These are phyloP conservation scores for Colletotrichum endophyticum DNA, from an alignment of 2,329 filamentous ascomycete species.

Conservation along the genomic window DNA sequence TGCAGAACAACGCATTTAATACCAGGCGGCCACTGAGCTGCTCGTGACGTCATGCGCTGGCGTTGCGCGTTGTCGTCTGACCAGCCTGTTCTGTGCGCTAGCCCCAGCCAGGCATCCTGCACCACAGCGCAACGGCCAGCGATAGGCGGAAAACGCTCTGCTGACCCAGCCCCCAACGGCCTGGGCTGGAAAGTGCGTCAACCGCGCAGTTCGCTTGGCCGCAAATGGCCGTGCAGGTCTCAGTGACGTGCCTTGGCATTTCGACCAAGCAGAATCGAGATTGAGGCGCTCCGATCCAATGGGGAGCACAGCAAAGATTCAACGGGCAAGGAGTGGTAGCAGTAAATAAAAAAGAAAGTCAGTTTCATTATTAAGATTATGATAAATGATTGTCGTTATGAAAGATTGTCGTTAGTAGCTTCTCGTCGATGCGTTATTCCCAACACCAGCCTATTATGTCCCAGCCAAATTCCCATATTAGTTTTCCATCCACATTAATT, in stretches of 20 bases:
- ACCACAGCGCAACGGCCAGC: not conserved
- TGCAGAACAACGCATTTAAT: not conserved
- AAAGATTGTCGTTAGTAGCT: not conserved
- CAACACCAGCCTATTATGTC: not conserved
- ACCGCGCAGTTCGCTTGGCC: not conserved
- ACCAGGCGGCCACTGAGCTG: not conserved
- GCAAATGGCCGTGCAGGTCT: not conserved
- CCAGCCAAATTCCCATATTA: not conserved
- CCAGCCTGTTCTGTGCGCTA: not conserved
- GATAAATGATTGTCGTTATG: not conserved
- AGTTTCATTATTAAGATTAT: not conserved
- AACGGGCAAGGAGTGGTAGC: not conserved
- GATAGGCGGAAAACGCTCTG: not conserved
- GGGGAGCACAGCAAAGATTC: not conserved
- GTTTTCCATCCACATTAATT: not conserved
- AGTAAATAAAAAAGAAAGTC: not conserved
- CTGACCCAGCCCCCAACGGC: not conserved
- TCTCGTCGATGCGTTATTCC: not conserved
- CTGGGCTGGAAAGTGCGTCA: not conserved
- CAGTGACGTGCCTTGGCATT: not conserved
- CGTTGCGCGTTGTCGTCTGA: not conserved
- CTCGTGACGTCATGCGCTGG: not conserved
- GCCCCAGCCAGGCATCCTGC: not conserved
- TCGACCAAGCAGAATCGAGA: not conserved
- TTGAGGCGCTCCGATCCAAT: not conserved